Evolutionary conservation across 768 basidiomycete species (phyloP), one percentile per base, ranked within the genome.

Genomic region (Chalciporus pseudorubinellus): DNA sequence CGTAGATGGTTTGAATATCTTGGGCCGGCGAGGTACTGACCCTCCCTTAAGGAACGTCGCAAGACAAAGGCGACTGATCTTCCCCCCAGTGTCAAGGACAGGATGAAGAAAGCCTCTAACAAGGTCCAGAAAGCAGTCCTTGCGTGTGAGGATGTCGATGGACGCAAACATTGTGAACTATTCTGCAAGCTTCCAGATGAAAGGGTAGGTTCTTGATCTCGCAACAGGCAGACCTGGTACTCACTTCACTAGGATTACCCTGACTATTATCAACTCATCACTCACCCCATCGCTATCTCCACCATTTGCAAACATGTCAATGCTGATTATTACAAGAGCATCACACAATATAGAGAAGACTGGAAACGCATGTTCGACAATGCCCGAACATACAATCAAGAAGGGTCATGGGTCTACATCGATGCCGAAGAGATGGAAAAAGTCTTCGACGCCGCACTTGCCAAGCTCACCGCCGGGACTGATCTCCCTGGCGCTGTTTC

Each of bases 361-460:
- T 92, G 87, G 84, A 79, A 80, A 58, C 79, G 93, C 50, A 94
- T 99, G 88, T 98, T 95, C 70, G 79, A 83, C 68, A 98, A 98
- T 62, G 95, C 95, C 5, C 80, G 89, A 60, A 89, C 83, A 39
- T 98, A 92, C 76, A 98, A 97, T 67, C 86, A 89, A 68, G 92
- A 95, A 70, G 92, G 89, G 2, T 95, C 92, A 0, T 92, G 91
- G 89, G 93, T 97, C 33, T 95, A 94, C 70, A 77, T 89, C 53
- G 92, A 95, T 55, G 94, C 95, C 8, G 89, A 92, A 44, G 90
- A 92, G 73, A 92, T 95, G 89, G 89, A 95, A 71, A 89, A 88
- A 64, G 84, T 85, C 44, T 93, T 95, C 66, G 79, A 88, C 53
- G 75, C 82, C 22, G 74, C 85, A 10, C 92, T 85, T 62, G 78